phyloP scores from a whole-genome alignment of 352 stramenopile species.

The Phytopythium litorale region DNA sequence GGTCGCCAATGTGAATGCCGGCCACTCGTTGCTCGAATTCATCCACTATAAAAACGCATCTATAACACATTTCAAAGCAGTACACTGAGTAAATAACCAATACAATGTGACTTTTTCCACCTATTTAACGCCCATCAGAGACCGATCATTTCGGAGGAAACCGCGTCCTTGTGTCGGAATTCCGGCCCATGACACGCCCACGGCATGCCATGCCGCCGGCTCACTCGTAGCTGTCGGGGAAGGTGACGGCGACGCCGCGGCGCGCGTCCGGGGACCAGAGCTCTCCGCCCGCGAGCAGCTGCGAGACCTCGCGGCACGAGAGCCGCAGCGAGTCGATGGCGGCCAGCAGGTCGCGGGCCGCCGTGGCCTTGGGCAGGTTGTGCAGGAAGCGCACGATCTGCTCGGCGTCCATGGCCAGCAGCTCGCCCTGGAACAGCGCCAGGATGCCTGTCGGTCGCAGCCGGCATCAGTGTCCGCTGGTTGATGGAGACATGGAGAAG shows the following conservation, averaged over 20 bases:
- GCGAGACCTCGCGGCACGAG: slow-evolving; percentile 66
- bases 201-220: no score
- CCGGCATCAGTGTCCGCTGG: neutral
- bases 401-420: slow-evolving; percentile 71
- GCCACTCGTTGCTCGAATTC: neutral
- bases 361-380: slow-evolving; percentile 60
- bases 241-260: slow-evolving; percentile 61
- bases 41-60: neutral
- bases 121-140: no score
- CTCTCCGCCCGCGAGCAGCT: slow-evolving; percentile 57
- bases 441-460: slow-evolving; percentile 41
- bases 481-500: neutral
- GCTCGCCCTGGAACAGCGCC: slow-evolving; percentile 58
- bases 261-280: slow-evolving; percentile 76
- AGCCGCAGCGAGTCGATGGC: slow-evolving; percentile 63
- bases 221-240: slow-evolving; percentile 72
- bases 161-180: no score
- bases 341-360: slow-evolving; percentile 56
- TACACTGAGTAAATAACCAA: neutral
- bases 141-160: no score
- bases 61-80: neutral
- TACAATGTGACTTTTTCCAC: no score
- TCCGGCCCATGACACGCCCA: no score
- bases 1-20: neutral
- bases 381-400: slow-evolving; percentile 80